Evolutionary conservation across 495 filamentous ascomycete species (phyloP).

Genomic region (Xanthoparmelia taractica): DNA sequence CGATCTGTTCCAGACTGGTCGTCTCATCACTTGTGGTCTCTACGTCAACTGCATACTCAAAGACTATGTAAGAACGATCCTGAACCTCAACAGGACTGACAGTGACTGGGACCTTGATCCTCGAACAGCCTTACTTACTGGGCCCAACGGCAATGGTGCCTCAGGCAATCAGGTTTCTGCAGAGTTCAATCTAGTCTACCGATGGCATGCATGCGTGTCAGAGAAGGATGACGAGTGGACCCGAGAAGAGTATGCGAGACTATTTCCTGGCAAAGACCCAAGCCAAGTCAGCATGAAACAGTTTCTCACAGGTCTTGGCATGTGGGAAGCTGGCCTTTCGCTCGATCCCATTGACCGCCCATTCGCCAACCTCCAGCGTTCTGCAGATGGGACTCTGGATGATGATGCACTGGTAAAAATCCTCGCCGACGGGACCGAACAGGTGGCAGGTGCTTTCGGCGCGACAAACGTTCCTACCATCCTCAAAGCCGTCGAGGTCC

Average conservation of each 20-base stretch:
- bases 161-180: conserved; percentile 68
- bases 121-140: conserved; percentile 38
- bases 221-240: conserved; percentile 69
- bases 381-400: conserved; percentile 50
- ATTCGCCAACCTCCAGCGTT: conserved; percentile 53
- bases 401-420: conserved; percentile 66
- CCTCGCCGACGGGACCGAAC: conserved; percentile 56
- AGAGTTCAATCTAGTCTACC: conserved; percentile 70
- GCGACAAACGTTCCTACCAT: conserved; percentile 66
- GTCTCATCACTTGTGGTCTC: conserved; percentile 65
- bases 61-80: conserved; percentile 75
- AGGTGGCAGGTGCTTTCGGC: conserved; percentile 52
- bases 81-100: conserved; percentile 65
- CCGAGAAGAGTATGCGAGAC: conserved; percentile 50
- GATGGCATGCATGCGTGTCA: conserved; percentile 75
- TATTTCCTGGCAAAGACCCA: conserved; percentile 52
- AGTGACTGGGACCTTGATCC: conserved; percentile 72
- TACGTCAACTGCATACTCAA: conserved; percentile 72
- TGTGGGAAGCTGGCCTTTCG: conserved; percentile 51
- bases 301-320: conserved; percentile 50
- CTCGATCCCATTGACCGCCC: conserved; percentile 56
- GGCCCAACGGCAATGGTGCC: conserved; percentile 34
- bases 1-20: conserved; percentile 67
- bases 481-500: conserved; percentile 68
- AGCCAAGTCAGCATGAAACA: conserved; percentile 45